Evolutionary conservation across 225 moss, liverwort and hornwort genomes (phyloP), one percentile per base, ranked within the genome.

Genomic region (Pleurozium schreberi): DNA sequence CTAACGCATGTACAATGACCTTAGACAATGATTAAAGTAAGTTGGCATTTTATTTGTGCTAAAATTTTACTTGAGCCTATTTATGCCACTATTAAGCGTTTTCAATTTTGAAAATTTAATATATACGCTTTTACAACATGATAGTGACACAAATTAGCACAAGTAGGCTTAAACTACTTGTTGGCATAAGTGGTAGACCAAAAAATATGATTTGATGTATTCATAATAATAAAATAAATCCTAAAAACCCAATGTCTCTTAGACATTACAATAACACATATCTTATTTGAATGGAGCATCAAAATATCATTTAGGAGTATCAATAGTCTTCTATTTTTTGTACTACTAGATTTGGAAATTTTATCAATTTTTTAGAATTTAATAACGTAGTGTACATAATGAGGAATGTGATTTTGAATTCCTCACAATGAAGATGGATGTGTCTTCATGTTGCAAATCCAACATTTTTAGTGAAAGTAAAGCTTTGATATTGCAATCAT

Each of bases 401-500:
- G 8, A 86, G 0, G 20, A 38, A 65, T 18, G 12, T 15, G 11
- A 27, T 36, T 49, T 55, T 42, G 1, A 52, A 59, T 50, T 16
- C 0, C 33, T 34, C 71, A 21, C 38, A 69, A 74, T 23, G 42
- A 75, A 27, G 22, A 89, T 84, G 87, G 81, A 0, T 67, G 26
- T 38, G 21, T 43, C 10, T 38, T 18, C n/a, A 19, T 26, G 8
- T 45, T 31, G 57, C 30, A 83, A 91, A 58, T 77, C 82, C 6
- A 85, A 81, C 82, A 60, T 18, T 8, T 91, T 81, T 6, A 85
- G 18, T 34, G 81, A 92, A 59, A 91, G 80, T 27, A 93, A 93
- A 66, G 63, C 77, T 4, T 81, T 91, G 4, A 93, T 93, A 91
- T 73, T 93, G 34, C 93, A 89, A 74, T 93, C 93, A 45, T 5